A percentile compares a stretch with the other conserved stretches of the same genome.
Conservation (phyloP, 2,329 filamentous ascomycete species). For the Cercospora zeae-maydis region DNA sequence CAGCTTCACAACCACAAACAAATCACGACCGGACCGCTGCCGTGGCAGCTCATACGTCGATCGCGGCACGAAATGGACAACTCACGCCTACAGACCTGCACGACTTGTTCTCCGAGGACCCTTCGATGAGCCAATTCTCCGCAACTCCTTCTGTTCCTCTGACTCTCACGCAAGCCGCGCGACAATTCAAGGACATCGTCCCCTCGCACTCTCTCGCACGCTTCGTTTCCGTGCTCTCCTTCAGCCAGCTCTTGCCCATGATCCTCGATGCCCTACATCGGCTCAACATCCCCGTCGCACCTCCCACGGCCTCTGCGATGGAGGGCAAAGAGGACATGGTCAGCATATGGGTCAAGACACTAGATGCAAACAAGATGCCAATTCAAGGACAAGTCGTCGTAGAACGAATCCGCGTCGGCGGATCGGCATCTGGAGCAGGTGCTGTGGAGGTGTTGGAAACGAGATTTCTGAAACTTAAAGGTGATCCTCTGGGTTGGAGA, state of each 20-base stretch:
- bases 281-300: conserved; percentile 71
- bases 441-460: conserved; percentile 70
- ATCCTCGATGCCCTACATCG: conserved; percentile 78
- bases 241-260: conserved; percentile 72
- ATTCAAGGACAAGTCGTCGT: conserved; percentile 73
- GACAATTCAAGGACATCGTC: conserved; percentile 84
- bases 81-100: conserved; percentile 39
- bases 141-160: conserved; percentile 73
- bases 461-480: conserved; percentile 88
- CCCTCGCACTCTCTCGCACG: conserved; percentile 82
- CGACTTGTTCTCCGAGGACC: conserved; percentile 76
- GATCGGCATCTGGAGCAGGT: conserved; percentile 20
- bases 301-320: conserved; percentile 33
- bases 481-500: conserved; percentile 94
- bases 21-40: conserved; percentile 32
- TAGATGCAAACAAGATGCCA: conserved; percentile 68
- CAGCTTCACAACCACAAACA: conserved; percentile 40
- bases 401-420: conserved; percentile 58
- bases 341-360: conserved; percentile 66
- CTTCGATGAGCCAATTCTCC: conserved; percentile 79
- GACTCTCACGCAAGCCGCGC: conserved; percentile 82
- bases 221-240: conserved; percentile 81
- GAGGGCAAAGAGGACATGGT: conserved; percentile 48
- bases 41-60: conserved; percentile 17
- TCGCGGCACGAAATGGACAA: conserved; percentile 34